phyloP scores from a whole-genome alignment of 2,329 filamentous ascomycete genomes.

The Arachnomyces sp. region DNA sequence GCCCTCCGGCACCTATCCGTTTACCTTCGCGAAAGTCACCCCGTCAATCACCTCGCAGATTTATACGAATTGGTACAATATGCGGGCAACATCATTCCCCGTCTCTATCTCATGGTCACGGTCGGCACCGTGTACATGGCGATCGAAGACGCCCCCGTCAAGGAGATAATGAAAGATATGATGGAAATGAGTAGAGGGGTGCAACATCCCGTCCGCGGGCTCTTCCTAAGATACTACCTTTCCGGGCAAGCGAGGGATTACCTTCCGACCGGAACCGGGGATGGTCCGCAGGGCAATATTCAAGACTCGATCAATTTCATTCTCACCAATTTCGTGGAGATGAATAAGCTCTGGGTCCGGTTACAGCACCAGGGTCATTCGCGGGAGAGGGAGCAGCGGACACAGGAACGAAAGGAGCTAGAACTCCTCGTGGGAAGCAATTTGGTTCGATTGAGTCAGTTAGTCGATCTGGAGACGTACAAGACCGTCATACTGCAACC shows the following conservation, averaged over 20 bases:
- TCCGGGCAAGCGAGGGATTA: conserved; percentile 89
- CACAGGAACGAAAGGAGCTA: conserved; percentile 87
- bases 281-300: conserved; percentile 89
- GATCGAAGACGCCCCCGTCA: conserved; percentile 94
- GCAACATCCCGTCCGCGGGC: conserved; percentile 88
- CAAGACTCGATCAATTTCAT: conserved; percentile 98
- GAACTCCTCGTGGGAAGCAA: conserved; percentile 96
- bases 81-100: conserved; percentile 93
- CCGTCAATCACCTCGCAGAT: conserved; percentile 94
- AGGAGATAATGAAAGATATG: conserved; percentile 99
- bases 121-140: conserved; percentile 99
- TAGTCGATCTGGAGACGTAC: conserved; percentile 92
- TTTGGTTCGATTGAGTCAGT: conserved; percentile 83
- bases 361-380: conserved; percentile 97
- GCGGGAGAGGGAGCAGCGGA: conserved; percentile 83
- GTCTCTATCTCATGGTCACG: conserved; percentile 97
- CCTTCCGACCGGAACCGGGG: conserved; percentile 70
- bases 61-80: conserved; percentile 97
- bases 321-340: conserved; percentile 97
- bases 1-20: conserved; percentile 92
- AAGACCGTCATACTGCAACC: conserved; percentile 83
- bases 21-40: conserved; percentile 94
- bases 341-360: conserved; percentile 99
- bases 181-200: conserved; percentile 99
- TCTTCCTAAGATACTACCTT: conserved; percentile 93